Evolutionary conservation across 306 rosid species (phyloP).

Genomic region (Cicer arietinum): DNA sequence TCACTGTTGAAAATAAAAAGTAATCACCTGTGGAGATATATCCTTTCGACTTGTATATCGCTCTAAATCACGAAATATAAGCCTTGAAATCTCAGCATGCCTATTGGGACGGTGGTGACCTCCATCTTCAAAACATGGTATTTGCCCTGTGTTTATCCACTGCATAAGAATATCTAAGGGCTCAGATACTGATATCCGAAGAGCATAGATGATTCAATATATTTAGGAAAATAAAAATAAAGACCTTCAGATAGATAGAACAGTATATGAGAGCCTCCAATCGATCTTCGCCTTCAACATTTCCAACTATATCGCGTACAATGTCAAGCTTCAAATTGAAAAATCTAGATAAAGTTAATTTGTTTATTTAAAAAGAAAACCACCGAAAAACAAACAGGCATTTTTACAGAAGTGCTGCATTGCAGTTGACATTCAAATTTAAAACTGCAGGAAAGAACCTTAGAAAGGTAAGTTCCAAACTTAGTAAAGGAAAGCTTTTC

Average conservation of each 20-base stretch:
- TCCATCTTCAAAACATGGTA: constrained; percentile 95
- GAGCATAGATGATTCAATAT: constrained; percentile 22
- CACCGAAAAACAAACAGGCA: background rate
- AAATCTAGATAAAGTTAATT: constrained; percentile 30
- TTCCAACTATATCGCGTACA: constrained; percentile 65
- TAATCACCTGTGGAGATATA: constrained; percentile 74
- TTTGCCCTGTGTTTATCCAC: constrained; percentile 99
- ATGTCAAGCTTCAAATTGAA: constrained; percentile 79
- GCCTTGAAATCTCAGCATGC: constrained; percentile 97
- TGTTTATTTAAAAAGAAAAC: background rate
- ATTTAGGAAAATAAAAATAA: constrained; percentile 20
- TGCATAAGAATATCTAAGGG: constrained; percentile 56
- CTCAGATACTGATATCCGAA: constrained; percentile 29
- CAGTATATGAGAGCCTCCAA: constrained; percentile 83
- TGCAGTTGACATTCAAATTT: constrained; percentile 9
- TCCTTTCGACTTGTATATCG: constrained; percentile 66
- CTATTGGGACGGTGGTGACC: constrained; percentile 96
- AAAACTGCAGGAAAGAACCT: background rate
- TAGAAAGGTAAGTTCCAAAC: background rate
- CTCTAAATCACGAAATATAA: constrained; percentile 88
- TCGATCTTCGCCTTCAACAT: constrained; percentile 58
- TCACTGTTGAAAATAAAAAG: constrained; percentile 31
- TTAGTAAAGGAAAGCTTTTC: background rate
- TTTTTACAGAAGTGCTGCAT: background rate
- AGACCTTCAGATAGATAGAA: constrained; percentile 93